Percentiles rank a stretch among this genome's conserved stretches.
Evolutionary conservation across 108 stramenopile genomes (phyloP).

Genomic region (Discostella stelligeroides): DNA sequence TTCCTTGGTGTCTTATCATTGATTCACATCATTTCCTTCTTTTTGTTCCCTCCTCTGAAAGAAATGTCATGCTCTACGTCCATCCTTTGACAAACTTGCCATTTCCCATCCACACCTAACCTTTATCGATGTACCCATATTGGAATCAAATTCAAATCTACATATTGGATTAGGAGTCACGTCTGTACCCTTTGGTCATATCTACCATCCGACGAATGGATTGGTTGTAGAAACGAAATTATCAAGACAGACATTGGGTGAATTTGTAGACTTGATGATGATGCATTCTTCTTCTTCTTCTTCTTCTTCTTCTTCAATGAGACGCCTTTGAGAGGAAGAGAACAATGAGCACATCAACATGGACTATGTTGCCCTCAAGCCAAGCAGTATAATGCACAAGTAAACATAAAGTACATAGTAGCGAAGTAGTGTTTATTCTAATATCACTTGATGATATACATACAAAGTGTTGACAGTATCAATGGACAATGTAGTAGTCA

Average conservation of each 20-base stretch:
- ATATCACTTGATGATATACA: too few relatives aligned
- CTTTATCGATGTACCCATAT: slow-evolving; percentile 76
- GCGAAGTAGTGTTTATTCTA: too few relatives aligned
- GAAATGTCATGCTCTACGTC: slow-evolving; percentile 65
- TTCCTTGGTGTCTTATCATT: neutral
- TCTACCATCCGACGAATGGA: slow-evolving; percentile 66
- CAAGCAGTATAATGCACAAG: too few relatives aligned
- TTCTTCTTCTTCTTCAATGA: too few relatives aligned
- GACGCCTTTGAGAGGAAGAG: too few relatives aligned
- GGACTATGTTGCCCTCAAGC: too few relatives aligned
- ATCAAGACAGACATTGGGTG: slow-evolving; percentile 44
- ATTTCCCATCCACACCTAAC: slow-evolving; percentile 46
- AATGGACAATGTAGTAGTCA: too few relatives aligned
- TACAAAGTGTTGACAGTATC: too few relatives aligned
- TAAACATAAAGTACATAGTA: too few relatives aligned
- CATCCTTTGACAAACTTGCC: slow-evolving; percentile 56
- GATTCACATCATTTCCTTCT: neutral
- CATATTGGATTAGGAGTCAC: slow-evolving; percentile 73
- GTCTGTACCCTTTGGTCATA: slow-evolving; percentile 63
- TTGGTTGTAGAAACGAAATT: slow-evolving; percentile 67
- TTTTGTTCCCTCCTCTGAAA: slow-evolving; percentile 20
- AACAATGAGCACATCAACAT: too few relatives aligned
- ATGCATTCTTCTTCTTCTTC: slow-evolving; percentile 29
- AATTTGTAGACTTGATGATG: slow-evolving; percentile 34
- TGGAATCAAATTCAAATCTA: slow-evolving; percentile 61